These are phyloP conservation scores for Fraxinus excelsior DNA, from an alignment of 257 asterid genomes.

Conservation along the genomic window DNA sequence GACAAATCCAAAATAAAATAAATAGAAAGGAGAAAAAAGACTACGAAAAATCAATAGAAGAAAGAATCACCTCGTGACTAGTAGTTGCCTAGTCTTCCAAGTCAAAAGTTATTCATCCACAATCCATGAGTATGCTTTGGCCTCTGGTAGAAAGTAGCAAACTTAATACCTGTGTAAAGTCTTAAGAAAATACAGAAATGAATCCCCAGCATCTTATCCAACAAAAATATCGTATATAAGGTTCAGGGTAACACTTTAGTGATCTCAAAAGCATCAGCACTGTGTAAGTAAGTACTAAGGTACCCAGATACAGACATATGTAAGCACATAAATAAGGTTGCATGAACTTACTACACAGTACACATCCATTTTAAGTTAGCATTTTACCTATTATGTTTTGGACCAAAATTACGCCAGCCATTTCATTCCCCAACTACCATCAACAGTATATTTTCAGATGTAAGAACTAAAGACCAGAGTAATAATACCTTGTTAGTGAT, in stretches of 20 bases:
- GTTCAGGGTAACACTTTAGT: neutral
- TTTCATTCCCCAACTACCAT: neutral
- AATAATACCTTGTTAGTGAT: neutral
- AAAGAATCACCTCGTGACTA: conserved; percentile 52
- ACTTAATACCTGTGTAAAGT: conserved; percentile 58
- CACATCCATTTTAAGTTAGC: too few species aligned
- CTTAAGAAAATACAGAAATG: conserved; percentile 40
- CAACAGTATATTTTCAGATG: neutral
- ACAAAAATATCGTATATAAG: conserved; percentile 14
- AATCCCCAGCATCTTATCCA: conserved; percentile 21
- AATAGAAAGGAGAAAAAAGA: neutral
- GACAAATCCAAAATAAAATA: neutral
- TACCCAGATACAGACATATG: too few species aligned
- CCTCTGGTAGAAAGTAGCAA: conserved; percentile 70
- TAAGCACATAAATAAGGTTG: too few species aligned
- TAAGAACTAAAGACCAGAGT: neutral
- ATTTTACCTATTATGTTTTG: too few species aligned
- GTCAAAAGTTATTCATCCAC: conserved; percentile 64
- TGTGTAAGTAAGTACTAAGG: too few species aligned
- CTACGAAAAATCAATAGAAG: conserved; percentile 12
- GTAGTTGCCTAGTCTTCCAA: conserved; percentile 57
- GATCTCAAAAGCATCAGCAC: conserved; percentile 9
- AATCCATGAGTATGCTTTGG: conserved; percentile 66
- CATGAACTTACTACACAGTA: too few species aligned
- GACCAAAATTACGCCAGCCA: neutral